These are phyloP conservation scores for Neoarthrinium moseri DNA, from an alignment of 2,329 filamentous ascomycete genomes.

Conservation along the genomic window DNA sequence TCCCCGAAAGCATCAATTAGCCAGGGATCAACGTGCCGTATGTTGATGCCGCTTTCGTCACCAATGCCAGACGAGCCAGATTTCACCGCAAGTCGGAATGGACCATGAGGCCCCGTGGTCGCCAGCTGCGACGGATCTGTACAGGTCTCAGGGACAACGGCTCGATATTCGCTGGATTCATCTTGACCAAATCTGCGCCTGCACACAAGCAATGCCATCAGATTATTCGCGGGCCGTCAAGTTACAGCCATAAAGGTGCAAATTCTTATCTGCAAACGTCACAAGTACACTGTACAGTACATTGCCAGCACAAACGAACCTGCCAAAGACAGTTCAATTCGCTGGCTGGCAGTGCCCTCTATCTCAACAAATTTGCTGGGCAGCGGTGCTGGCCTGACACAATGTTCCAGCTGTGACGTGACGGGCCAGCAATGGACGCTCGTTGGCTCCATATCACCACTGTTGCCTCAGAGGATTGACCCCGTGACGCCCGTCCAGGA, in stretches of 20 bases:
- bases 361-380: not conserved
- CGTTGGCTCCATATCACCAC: constrained; percentile 6
- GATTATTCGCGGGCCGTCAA: too few relatives aligned
- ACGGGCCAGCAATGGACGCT: not conserved
- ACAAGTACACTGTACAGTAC: not conserved
- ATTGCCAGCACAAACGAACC: too few relatives aligned
- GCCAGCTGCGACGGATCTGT: not conserved
- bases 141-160: not conserved
- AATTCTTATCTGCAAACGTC: not conserved
- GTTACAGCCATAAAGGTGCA: not conserved
- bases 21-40: constrained; percentile 1
- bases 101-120: not conserved
- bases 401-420: constrained; percentile 8
- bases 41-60: constrained; percentile 4
- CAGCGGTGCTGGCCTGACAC: not conserved
- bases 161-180: too few relatives aligned
- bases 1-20: constrained; percentile 4
- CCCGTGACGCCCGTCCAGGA: constrained; percentile 6
- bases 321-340: not conserved
- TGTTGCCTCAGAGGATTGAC: constrained; percentile 2
- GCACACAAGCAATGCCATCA: too few relatives aligned
- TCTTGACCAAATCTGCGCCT: too few relatives aligned
- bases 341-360: not conserved
- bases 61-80: not conserved
- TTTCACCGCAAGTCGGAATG: not conserved